Percentiles rank a stretch among this genome's conserved stretches.
These are phyloP conservation scores for Hypholoma sublateritium DNA, from an alignment of 768 basidiomycete genomes.

Conservation along the genomic window DNA sequence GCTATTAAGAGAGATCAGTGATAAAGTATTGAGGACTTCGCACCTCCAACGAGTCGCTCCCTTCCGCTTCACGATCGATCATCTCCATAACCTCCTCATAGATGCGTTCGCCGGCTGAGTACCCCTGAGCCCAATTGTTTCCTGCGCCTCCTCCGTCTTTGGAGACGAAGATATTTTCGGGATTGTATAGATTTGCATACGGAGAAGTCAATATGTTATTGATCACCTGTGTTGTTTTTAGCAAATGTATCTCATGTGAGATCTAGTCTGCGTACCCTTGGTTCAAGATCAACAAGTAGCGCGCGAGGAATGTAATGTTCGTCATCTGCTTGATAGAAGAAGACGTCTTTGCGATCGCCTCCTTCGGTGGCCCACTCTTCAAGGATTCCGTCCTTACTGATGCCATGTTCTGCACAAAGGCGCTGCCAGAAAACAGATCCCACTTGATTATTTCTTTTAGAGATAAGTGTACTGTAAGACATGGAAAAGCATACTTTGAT, in stretches of 20 bases:
- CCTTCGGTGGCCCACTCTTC: constrained; percentile 97
- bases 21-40: constrained; percentile 10
- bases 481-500: constrained; percentile 65
- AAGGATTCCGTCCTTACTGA: constrained; percentile 91
- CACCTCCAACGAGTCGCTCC: constrained; percentile 95
- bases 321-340: constrained; percentile 99
- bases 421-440: constrained; percentile 98
- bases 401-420: constrained; percentile 97
- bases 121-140: constrained; percentile 98
- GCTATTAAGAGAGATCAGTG: constrained; percentile 1
- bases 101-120: constrained; percentile 82
- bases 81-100: constrained; percentile 99
- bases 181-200: constrained; percentile 92
- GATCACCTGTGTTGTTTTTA: constrained; percentile 67
- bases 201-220: constrained; percentile 90
- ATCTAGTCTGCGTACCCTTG: constrained; percentile 61
- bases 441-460: constrained; percentile 50
- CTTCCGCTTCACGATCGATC: constrained; percentile 97
- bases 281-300: constrained; percentile 94
- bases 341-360: constrained; percentile 97
- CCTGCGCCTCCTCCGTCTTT: constrained; percentile 99
- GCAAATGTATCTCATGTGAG: not conserved
- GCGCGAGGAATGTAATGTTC: constrained; percentile 98
- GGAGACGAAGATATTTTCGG: constrained; percentile 95
- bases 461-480: constrained; percentile 9